A percentile compares a stretch with the other conserved stretches of the same genome.
phyloP scores from a whole-genome alignment of 225 moss, liverwort and hornwort genomes.

The Climacium dendroides region DNA sequence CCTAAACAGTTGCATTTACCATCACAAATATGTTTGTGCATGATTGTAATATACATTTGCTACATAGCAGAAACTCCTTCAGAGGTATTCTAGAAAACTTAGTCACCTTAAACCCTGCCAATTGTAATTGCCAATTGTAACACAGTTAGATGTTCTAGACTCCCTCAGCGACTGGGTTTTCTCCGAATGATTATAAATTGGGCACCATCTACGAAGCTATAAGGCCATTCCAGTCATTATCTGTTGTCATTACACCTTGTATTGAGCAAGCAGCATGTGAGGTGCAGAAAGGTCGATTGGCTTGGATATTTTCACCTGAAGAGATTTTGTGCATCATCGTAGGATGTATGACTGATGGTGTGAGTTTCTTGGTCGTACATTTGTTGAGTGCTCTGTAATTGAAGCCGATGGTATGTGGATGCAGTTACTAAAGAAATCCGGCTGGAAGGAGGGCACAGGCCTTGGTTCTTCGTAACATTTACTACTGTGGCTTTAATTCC shows the following conservation, averaged over 20 bases:
- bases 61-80: not conserved
- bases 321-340: not conserved
- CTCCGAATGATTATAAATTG: not conserved
- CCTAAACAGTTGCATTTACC: not conserved
- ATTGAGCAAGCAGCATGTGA: not conserved
- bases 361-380: not conserved
- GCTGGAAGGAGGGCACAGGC: slow-evolving; percentile 40
- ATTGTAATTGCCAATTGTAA: not conserved
- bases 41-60: not conserved
- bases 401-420: not conserved
- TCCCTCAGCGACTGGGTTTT: not conserved
- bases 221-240: not conserved
- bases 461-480: slow-evolving; percentile 35
- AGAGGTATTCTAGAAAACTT: not conserved
- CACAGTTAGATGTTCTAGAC: not conserved
- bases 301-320: not conserved
- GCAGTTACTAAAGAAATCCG: slow-evolving; percentile 45
- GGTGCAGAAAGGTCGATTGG: not conserved
- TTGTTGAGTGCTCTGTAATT: not conserved
- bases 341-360: not conserved
- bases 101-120: not conserved
- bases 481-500: not conserved
- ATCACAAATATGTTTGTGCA: not conserved
- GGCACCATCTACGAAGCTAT: not conserved
- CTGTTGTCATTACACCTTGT: not conserved